Base-by-base conservation (phyloP, 352 stramenopile genomes). In the Elongisporangium prolatum region DNA sequence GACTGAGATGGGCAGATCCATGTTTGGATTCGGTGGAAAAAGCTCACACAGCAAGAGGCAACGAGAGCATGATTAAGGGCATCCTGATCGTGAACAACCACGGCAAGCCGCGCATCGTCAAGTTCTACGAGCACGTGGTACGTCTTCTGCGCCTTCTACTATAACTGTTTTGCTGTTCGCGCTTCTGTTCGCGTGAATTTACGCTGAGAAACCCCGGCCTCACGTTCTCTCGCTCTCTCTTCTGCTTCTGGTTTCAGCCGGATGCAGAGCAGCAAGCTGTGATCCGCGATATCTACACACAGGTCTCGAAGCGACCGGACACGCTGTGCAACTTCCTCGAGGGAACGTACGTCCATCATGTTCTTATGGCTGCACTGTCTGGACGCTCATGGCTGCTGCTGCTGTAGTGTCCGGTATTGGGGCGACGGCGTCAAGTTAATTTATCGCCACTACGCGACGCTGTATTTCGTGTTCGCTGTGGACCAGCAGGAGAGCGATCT, bases 1-100 rank as follows among this genome's bases (percentile, higher is more conserved):
- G 40, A 24, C 4, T 8, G 1, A 5, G 0, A 59, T 48, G 40
- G 40, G 54, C 18, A 21, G 28, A 59, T 53, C 13, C 9, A 3
- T 25, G 17, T 21, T 54, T 38, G 37, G 4, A 71, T 70, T 72
- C 55, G 56, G 4, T 55, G 54, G 62, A 64, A 60, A 25, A 16
- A 21, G 24, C 8, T n/a, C 17, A 2, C 5, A 24, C 14, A 28
- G 21, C n/a, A 20, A 25, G 24, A 53, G 48, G 16, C 16, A 24
- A 28, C 16, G 25, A 11, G 21, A 38, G 54, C 40, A 99, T 99
- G 97, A 99, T 99, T 65, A 98, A 99, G 77, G 97, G 95, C 58
- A 97, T 99, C 57, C 84, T 99, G 28, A 99, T 99, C 74, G 94
- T 99, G 11, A 99, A 99, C 78, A 99, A 99, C 80, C 97, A 99